Base-by-base conservation (phyloP, 2,329 filamentous ascomycete genomes). In the Calonectria fujianensis region DNA sequence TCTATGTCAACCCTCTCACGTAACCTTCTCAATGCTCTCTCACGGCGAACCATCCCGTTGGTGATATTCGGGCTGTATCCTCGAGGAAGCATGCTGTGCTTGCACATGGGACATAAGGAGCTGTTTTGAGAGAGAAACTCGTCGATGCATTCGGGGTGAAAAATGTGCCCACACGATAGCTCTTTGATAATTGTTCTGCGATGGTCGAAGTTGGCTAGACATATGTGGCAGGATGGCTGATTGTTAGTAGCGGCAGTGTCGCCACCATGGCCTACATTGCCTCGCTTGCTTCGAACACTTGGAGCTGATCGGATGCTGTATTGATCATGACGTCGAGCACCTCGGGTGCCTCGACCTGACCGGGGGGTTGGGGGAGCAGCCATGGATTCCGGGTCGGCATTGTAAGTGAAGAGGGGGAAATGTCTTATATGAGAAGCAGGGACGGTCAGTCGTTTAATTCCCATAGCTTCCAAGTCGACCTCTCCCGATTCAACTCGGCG, bases 121-220 rank as follows among this genome's bases (percentile, higher is more conserved):
- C 94, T 97, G 82, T 94, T 93, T 70, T 92, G 89, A 54, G 90
- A 89, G 16, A 98, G 88, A 80, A 97, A 98, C 29, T 93, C 91
- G 82, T 98, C 96, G 77, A 98, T 96, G 82, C 97, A 99, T 77
- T 94, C 93, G 0, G 95, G 94, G 78, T 99, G 96, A 84, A 96
- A 99, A 72, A 98, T 96, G 83, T 99, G 97, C 0, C 94, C 93
- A 80, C 97, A 99, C 0, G 95, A 92, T 3, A 98, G 88, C 84
- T 98, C 94, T 70, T 96, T 94, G 70, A 98, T 96, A 27, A 92
- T 90, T 0, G 94, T 94, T 24, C 89, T 86, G 48, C 91, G 90
- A 20, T 92, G 90, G 35, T 94, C 89, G 81, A 95, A 98, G 74
- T 95, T 92, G 70, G 95, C 94, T 1, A 98, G 89, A 82, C 97